Base-by-base conservation (phyloP, 148 eudicot species). In the Arbutus unedo region DNA sequence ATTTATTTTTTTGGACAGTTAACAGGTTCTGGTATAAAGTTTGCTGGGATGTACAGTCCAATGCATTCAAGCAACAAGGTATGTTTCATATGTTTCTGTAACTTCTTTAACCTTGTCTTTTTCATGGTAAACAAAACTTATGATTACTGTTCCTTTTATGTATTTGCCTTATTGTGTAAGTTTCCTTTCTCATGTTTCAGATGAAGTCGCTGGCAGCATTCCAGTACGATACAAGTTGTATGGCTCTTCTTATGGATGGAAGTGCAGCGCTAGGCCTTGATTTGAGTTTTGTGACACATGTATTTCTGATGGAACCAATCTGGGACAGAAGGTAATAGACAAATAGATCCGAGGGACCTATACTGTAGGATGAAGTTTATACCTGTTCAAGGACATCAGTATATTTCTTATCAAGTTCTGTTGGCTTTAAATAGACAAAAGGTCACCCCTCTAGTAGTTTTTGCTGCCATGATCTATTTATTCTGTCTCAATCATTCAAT, bases 161-260 rank as follows among this genome's bases (percentile, higher is more conserved):
- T 76, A 11, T 75, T 74, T 74, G 60, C 38, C 44, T 54, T 60
- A 2, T 19, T 43, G 45, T 57, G 57, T 64, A 55, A 57, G 3
- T 25, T 68, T 38, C 77, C 13, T 45, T 78, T 86, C 82, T 50
- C 67, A n/a, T 76, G 55, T 19, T 87, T 75, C 93, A 96, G 99
- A 90, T 93, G 92, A 96, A 94, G 89, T 91, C 98, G 15, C 87
- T 96, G 75, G 77, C 88, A 67, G 84, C 88, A 54, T 96, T 94
- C 88, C 96, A 94, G 89, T 85, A 90, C 71, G 96, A 94, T 89
- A 85, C 90, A 71, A 83, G 83, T 73, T 94, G 96, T 88, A 91
- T 90, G 97, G 99, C 88, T 84, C 94, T 96, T 88, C 81, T 96
- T 84, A 96, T 96, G 99, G 99, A 96, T 89, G 99, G 99, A 91